Evolutionary conservation across 2,329 filamentous ascomycete genomes (phyloP), one percentile per base, ranked within the genome.

Genomic region (Colletotrichum falcatum): DNA sequence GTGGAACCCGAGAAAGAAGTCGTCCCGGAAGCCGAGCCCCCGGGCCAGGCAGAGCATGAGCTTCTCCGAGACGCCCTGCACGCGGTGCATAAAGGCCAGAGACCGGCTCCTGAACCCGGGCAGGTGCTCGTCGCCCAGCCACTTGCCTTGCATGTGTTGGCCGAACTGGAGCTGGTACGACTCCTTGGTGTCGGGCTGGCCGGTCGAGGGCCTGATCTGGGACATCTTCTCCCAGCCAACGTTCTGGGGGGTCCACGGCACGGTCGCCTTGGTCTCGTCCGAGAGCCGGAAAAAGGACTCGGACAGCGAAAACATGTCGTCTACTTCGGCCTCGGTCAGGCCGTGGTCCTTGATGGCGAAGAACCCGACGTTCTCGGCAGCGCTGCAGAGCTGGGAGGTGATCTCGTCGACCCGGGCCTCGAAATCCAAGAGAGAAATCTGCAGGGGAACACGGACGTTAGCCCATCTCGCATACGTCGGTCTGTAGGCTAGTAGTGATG

Each of bases 121-220:
- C 0, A 89, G 77, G 1, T 80, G 73, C 0, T 77, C 73, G 9
- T 89, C 84, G 46, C 78, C 74, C 14, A 89, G 80, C 88, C 89
- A 91, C 69, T 81, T 78, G 54, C 81, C 83, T 16, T 83, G 77
- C 83, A 88, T 86, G 66, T 83, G 84, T 60, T 81, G 80, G n/a
- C 88, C 87, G 72, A 88, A 90, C 75, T 91, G 88, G 77, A 91
- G 80, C 76, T 90, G 88, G 75, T 90, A 89, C 14, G 85, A 88
- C 77, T 91, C 89, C 74, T 90, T 91, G 60, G 82, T 83, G 77
- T 91, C 89, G 1, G 86, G 82, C 1, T 81, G 80, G 14, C 89
- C 88, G 0, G 89, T 91, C 3, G 86, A 89, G 0, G 88, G 88
- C 16, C 88, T 83, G 53, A 90, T 79, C 74, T 90, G 88, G 9